Conservation (phyloP, 2,329 filamentous ascomycete species). For the Westerdykella ornata region DNA sequence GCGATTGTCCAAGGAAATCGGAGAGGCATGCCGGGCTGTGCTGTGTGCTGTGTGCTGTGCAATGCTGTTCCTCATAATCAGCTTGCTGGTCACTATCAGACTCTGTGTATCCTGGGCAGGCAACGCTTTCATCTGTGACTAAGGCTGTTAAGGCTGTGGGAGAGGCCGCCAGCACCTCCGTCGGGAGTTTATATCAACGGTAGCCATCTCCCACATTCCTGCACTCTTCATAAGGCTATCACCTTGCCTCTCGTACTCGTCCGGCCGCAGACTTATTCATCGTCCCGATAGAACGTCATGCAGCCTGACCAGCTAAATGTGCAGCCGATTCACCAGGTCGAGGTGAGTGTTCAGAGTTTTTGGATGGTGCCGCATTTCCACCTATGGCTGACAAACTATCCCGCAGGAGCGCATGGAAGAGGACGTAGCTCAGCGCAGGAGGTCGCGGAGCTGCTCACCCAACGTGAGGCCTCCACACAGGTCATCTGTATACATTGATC, state of each 20-base stretch:
- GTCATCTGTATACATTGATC: constrained; percentile 18
- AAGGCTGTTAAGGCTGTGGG: constrained; percentile 2
- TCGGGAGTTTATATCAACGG: constrained; percentile 21
- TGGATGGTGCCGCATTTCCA: constrained; percentile 10
- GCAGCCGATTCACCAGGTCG: constrained; percentile 13
- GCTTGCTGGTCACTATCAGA: constrained; percentile 4
- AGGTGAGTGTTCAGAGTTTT: constrained; percentile 11
- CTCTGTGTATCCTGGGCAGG: constrained; percentile 7
- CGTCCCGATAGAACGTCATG: constrained; percentile 12
- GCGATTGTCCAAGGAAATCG: too few species aligned
- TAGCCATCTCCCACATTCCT: constrained; percentile 10
- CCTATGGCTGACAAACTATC: constrained; percentile 17
- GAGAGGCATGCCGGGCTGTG: neutral
- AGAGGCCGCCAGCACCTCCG: constrained; percentile 26
- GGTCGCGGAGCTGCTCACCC: constrained; percentile 1
- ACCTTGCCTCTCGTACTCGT: constrained; percentile 4
- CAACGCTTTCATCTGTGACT: constrained; percentile 8
- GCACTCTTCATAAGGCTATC: constrained; percentile 18
- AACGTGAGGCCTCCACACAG: constrained; percentile 18
- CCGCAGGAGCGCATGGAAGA: constrained; percentile 13
- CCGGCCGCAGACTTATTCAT: constrained; percentile 3
- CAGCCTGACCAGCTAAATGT: constrained; percentile 11
- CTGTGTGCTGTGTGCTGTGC: constrained; percentile 17
- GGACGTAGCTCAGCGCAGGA: neutral
- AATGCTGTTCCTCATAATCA: constrained; percentile 5